Evolutionary conservation across 805 yeast genomes (phyloP).

Genomic region (Yarrowia osloensis): DNA sequence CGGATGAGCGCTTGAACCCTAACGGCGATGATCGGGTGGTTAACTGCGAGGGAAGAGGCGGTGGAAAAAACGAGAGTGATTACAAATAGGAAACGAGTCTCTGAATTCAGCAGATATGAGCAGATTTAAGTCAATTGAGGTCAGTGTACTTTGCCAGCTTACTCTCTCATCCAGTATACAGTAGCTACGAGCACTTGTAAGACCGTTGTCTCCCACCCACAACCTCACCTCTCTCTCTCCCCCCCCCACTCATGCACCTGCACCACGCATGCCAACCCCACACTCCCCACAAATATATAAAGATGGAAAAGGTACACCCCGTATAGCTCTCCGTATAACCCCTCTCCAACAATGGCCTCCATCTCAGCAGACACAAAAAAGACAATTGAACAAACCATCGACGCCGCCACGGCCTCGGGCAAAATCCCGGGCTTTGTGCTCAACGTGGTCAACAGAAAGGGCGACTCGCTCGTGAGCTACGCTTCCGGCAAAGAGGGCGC

Average conservation of each 20-base stretch:
- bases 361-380: not conserved
- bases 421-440: constrained; percentile 26
- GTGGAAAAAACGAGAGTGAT: no score
- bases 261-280: not conserved
- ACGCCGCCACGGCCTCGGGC: not conserved
- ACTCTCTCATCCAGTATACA: no score
- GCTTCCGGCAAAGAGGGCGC: constrained; percentile 33
- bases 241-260: no score
- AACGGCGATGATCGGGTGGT: not conserved
- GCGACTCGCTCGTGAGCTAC: constrained; percentile 23
- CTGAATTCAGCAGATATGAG: no score
- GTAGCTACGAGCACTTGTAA: no score
- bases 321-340: not conserved
- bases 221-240: no score
- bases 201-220: no score
- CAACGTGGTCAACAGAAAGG: constrained; percentile 29
- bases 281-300: not conserved
- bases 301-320: not conserved
- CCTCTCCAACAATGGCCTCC: not conserved
- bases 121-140: no score
- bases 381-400: not conserved
- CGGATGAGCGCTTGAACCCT: constrained; percentile 23
- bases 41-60: no score
- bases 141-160: no score
- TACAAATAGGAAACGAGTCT: no score